These are phyloP conservation scores for Trametes punicea DNA, from an alignment of 768 basidiomycete genomes.

Conservation along the genomic window DNA sequence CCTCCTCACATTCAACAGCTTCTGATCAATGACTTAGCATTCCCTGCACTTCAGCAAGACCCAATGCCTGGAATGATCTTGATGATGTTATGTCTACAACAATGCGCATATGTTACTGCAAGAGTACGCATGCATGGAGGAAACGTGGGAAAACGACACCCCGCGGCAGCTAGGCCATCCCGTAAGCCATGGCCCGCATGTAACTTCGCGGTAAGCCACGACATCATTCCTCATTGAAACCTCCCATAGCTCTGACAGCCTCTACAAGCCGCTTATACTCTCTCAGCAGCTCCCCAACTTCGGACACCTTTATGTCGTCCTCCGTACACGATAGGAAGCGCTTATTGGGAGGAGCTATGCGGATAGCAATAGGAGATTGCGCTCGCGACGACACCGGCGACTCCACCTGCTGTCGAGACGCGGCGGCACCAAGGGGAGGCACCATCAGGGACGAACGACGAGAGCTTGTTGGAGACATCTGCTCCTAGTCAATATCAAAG, in stretches of 20 bases:
- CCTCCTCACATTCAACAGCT: not conserved
- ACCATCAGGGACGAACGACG: conserved; percentile 40
- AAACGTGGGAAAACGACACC: too few species aligned
- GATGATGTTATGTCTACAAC: too few species aligned
- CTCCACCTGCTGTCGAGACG: conserved; percentile 33
- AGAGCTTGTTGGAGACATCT: conserved; percentile 38
- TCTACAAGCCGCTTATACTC: conserved; percentile 84
- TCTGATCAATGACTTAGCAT: too few species aligned
- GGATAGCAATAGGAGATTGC: conserved; percentile 38
- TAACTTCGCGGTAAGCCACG: not conserved
- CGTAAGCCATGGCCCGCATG: too few species aligned
- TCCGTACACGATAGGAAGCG: conserved; percentile 70
- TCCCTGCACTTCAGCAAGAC: too few species aligned
- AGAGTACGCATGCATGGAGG: too few species aligned
- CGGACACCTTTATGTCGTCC: conserved; percentile 77
- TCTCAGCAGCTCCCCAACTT: conserved; percentile 72
- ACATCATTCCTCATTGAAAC: conserved; percentile 40
- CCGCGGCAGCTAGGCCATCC: too few species aligned
- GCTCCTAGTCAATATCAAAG: not conserved
- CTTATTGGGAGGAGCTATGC: conserved; percentile 58
- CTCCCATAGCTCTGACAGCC: conserved; percentile 55
- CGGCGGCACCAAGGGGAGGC: conserved; percentile 22
- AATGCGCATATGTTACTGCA: too few species aligned
- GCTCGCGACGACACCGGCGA: conserved; percentile 39
- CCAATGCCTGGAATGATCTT: too few species aligned